Conservation (phyloP, 768 basidiomycete species). For the Trametes punicea region DNA sequence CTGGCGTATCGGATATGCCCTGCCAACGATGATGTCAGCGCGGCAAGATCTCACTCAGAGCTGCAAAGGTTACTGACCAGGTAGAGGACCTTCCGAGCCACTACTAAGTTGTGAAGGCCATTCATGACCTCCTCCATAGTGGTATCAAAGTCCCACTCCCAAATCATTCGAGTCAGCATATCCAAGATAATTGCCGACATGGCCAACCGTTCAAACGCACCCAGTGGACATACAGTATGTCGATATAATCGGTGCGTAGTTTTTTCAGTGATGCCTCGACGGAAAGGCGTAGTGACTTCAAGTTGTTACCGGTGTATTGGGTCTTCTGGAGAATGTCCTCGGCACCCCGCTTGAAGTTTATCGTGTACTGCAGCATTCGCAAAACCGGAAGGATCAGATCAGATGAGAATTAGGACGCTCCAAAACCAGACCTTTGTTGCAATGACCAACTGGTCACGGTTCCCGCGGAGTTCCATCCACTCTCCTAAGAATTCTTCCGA, state of each 20-base stretch:
- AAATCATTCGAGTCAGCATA: slow-evolving; percentile 35
- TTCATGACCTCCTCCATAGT: slow-evolving; percentile 57
- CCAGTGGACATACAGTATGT: slow-evolving; percentile 44
- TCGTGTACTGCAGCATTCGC: slow-evolving; percentile 25
- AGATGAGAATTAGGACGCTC: background rate
- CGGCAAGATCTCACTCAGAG: no score
- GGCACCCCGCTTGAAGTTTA: slow-evolving; percentile 23
- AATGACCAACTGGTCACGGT: slow-evolving; percentile 47
- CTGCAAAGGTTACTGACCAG: slow-evolving; percentile 24
- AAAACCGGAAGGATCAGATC: background rate
- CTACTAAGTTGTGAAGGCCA: slow-evolving; percentile 48
- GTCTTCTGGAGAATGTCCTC: slow-evolving; percentile 21
- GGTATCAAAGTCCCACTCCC: slow-evolving; percentile 50
- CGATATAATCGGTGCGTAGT: slow-evolving; percentile 42
- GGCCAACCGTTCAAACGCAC: slow-evolving; percentile 32
- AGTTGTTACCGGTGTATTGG: slow-evolving; percentile 37
- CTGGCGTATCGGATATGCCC: slow-evolving; percentile 33
- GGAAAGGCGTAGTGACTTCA: slow-evolving; percentile 37
- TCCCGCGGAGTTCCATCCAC: slow-evolving; percentile 43
- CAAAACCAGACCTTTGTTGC: slow-evolving; percentile 39
- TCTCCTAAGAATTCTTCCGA: slow-evolving; percentile 54
- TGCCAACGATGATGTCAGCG: background rate
- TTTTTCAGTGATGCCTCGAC: slow-evolving; percentile 37
- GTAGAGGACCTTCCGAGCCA: slow-evolving; percentile 44
- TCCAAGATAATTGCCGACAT: slow-evolving; percentile 40